Evolutionary conservation across 768 basidiomycete genomes (phyloP), one percentile per base, ranked within the genome.

Genomic region (Suillus lakei): DNA sequence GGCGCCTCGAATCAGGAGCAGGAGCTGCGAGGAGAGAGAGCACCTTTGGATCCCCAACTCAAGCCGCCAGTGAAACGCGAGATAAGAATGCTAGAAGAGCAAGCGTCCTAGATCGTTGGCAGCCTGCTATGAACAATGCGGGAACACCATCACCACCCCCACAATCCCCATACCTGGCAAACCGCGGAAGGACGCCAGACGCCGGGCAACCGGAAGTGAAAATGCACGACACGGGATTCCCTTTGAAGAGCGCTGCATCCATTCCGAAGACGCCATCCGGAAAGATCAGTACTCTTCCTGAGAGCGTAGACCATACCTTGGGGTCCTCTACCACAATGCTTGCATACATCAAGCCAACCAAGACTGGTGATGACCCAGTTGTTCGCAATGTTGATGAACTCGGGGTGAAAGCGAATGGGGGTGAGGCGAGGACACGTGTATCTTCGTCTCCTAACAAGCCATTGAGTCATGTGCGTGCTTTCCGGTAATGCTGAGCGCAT

Each of bases 391-490:
- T 77, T 32, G 78, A 82, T 54, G 84, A 84, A 71, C 65, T 82
- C 53, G 82, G 82, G 53, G 70, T 68, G 67, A 80, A 67, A 64
- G 81, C 83, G 26, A 85, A 85, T 64, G 71, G 69, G 60, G 69
- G 69, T 65, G 67, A 75, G 66, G 67, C 48, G 23, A 67, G 66
- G 56, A 59, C n/a, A 23, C 53, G 59, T 41, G 61, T 60, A 65
- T 82, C 84, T 66, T 72, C 80, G 48, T 80, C 86, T 61, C 77
- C 85, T 67, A 84, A 86, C 68, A 88, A 87, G 75, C 88, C 91
- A 70, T 78, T 93, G 82, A 88, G 86, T 79, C 92, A 94, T 88
- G 92, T 94, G 87, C 91, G 92, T 93, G 85, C 86, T 83, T 86
- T 88, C 83, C 82, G 89, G 88, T 87, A 82, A 81, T 78, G 86